Evolutionary conservation across 176 grass and related monocot species (phyloP), one percentile per base, ranked within the genome.

Genomic region (Oryza glumipatula): DNA sequence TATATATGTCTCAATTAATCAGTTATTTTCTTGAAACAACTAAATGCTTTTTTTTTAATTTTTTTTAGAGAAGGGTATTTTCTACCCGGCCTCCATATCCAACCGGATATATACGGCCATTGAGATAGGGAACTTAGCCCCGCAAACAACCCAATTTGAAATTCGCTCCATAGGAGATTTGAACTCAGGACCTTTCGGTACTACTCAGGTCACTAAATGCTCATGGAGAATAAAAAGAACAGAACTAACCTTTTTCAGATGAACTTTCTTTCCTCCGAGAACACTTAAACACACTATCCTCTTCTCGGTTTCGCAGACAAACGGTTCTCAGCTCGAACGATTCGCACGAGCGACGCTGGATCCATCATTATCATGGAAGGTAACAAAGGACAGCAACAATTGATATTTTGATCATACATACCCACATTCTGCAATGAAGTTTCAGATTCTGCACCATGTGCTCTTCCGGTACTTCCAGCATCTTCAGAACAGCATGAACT

Each of bases 341-440:
- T 88, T 80, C 38, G 76, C 76, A 70, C 69, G 67, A 15, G 65
- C 82, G 58, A 92, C 80, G 11, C 38, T 95, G 52, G 95, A 98
- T 52, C 91, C 95, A 35, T 98, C 95, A 5, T 89, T 94, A 32
- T 92, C 84, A 80, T 98, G 92, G 92, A 90, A 95, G 85, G 95
- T 98, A 86, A 19, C 12, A 23, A 16, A 56, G 47, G 4, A 51
- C 81, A 82, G 41, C 39, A 47, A 47, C 41, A 56, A 38, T 28
- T 19, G 7, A 58, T 58, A 58, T 1, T n/a, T 58, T 15, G 21
- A 46, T 44, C 41, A 43, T 65, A 19, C 73, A 46, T 70, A 19
- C 74, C 48, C 6, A 64, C 58, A 63, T 23, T 15, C 74, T 63
- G 46, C 46, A 80, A 85, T 87, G 33, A 82, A 15, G 22, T 67